These are phyloP conservation scores for Craterostigma plantagineum DNA, from an alignment of 257 asterid genomes.

Conservation along the genomic window DNA sequence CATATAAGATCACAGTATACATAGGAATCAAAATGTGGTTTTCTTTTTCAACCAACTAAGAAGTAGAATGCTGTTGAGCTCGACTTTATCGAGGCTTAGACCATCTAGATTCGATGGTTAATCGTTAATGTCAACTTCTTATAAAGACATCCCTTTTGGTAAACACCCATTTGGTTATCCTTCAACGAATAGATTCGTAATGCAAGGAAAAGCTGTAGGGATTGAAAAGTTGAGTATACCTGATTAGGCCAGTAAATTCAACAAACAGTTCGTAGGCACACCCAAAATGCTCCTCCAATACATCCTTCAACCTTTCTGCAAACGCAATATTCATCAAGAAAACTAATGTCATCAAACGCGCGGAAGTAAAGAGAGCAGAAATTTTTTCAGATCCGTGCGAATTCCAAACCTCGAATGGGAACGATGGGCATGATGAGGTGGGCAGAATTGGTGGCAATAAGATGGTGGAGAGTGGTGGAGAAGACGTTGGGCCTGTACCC, in stretches of 20 bases:
- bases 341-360: not conserved
- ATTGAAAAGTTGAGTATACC: constrained; percentile 16
- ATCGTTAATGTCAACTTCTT: too few species aligned
- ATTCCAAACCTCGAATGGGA: constrained; percentile 74
- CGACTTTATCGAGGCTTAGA: too few species aligned
- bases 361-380: too few species aligned
- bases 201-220: not conserved
- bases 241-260: constrained; percentile 84
- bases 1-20: constrained; percentile 8
- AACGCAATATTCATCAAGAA: constrained; percentile 5
- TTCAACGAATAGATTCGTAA: not conserved
- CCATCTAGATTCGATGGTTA: too few species aligned
- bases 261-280: constrained; percentile 68
- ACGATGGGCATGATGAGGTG: constrained; percentile 69
- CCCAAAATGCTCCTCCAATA: constrained; percentile 62
- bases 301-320: constrained; percentile 67
- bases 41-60: not conserved
- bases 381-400: too few species aligned
- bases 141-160: too few species aligned
- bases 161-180: too few species aligned
- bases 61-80: not conserved
- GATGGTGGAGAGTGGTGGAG: constrained; percentile 85
- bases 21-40: too few species aligned
- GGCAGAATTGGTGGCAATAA: constrained; percentile 60
- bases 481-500: constrained; percentile 87